Percentiles rank a stretch among this genome's conserved stretches.
Conservation (phyloP, 2,329 filamentous ascomycete genomes). For the Metarhizium anisopliae region DNA sequence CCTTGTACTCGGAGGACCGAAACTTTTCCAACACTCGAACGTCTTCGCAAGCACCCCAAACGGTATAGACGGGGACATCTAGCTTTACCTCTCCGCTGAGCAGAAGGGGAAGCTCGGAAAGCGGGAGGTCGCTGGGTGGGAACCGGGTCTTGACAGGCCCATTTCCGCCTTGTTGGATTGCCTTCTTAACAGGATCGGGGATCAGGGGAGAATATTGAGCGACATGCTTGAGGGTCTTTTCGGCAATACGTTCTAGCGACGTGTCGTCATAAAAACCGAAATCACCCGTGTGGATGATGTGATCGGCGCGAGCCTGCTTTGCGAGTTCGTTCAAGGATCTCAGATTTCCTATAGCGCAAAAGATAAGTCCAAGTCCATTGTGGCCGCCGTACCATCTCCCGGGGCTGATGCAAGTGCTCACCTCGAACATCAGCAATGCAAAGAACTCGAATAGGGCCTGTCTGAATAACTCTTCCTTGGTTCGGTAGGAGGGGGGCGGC, state of each 20-base stretch:
- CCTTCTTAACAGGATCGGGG: constrained; percentile 64
- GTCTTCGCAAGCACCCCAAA: constrained; percentile 98
- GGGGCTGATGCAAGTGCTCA: constrained; percentile 27
- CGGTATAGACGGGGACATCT: constrained; percentile 94
- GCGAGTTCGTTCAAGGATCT: constrained; percentile 94
- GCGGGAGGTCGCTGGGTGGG: constrained; percentile 68
- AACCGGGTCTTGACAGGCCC: constrained; percentile 84
- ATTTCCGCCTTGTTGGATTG: constrained; percentile 55
- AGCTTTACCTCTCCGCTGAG: constrained; percentile 82
- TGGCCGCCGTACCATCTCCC: background rate
- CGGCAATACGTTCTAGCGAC: constrained; percentile 91
- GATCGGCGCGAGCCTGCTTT: constrained; percentile 86
- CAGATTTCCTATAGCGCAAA: constrained; percentile 66
- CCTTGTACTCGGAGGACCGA: constrained; percentile 94
- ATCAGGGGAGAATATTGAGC: constrained; percentile 97
- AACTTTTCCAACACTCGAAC: constrained; percentile 97
- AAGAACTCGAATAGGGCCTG: constrained; percentile 55
- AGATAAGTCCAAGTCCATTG: background rate
- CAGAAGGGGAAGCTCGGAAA: constrained; percentile 87
- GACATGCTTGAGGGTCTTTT: constrained; percentile 98
- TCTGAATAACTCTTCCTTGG: constrained; percentile 58
- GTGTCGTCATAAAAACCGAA: constrained; percentile 98
- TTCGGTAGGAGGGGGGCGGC: constrained; percentile 58
- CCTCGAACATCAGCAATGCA: constrained; percentile 67
- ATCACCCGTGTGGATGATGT: constrained; percentile 97